Base-by-base conservation (phyloP, 129 eudicot species). In the Erigeron canadensis region DNA sequence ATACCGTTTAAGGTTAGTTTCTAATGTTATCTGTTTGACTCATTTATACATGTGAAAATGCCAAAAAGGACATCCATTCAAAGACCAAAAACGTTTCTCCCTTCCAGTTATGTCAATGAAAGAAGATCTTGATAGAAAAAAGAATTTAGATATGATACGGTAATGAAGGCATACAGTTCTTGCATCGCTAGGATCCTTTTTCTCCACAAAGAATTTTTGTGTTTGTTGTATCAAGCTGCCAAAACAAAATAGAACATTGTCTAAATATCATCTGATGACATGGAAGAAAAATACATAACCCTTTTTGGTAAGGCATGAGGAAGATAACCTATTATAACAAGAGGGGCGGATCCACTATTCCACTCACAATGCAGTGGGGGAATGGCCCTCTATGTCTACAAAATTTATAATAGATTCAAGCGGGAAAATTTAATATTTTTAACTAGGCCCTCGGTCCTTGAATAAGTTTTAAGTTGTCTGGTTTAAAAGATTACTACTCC, bases 161-260 rank as follows among this genome's bases (percentile, higher is more conserved):
- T 51, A 69, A 68, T 58, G 40, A 67, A 79, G 68, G 75, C 92
- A 66, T 89, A 89, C 96, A 81, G 67, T 81, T 82, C 90, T 86
- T 80, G 92, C 82, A 68, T 84, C 90, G 61, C 73, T 68, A 40
- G 86, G 66, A 69, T 84, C 93, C 71, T 84, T 84, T 16, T 85
- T 81, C 75, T 87, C 96, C 67, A 71, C 79, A 81, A 89, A 83
- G 81, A 84, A 89, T 50, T 82, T 89, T 67, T 84, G 93, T 50
- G 83, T 79, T 81, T 89, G 96, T 75, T 86, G 93, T 70, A 89
- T 79, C 84, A 89, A 82, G 88, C 96, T 89, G 90, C 85, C 84
- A 78, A 84, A 79, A 81, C 63, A 60, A 45, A 71, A 80, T 39
- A 65, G 8, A 51, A 18, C 51, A 48, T 55, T 11, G 18, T 68